A percentile compares a stretch with the other conserved stretches of the same genome.
These are phyloP conservation scores for Exophiala sp. DNA, from an alignment of 2,329 filamentous ascomycete species.

Conservation along the genomic window DNA sequence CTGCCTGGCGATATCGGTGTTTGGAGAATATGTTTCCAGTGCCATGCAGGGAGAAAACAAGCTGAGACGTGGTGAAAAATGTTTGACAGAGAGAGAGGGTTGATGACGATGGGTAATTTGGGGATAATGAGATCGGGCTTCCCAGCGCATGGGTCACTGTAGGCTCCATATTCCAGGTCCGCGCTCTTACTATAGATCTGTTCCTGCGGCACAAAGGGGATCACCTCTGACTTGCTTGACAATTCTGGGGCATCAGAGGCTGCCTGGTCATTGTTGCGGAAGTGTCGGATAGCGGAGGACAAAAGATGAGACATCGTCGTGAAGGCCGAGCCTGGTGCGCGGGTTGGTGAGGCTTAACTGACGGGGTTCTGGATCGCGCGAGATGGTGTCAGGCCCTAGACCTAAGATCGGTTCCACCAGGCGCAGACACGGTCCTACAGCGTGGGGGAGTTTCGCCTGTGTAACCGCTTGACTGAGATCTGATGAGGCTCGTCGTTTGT, in stretches of 20 bases:
- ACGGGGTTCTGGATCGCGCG: constrained; percentile 1
- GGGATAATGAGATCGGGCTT: constrained; percentile 6
- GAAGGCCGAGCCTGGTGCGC: not conserved
- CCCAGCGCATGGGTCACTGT: constrained; percentile 8
- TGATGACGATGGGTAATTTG: constrained; percentile 10
- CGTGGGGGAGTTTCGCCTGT: not conserved
- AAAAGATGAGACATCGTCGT: constrained; percentile 13
- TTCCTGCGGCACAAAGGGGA: constrained; percentile 23
- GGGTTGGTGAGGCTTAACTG: not conserved
- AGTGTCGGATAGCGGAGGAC: constrained; percentile 9
- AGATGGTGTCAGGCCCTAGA: not conserved
- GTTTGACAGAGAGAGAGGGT: not conserved
- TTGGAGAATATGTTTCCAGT: constrained; percentile 10
- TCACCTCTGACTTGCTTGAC: constrained; percentile 11
- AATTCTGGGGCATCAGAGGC: constrained; percentile 4
- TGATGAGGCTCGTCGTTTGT: not conserved
- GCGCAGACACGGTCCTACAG: not conserved
- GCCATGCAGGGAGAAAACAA: constrained; percentile 6
- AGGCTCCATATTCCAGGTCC: constrained; percentile 18
- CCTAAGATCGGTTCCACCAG: not conserved
- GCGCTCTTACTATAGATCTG: constrained; percentile 13
- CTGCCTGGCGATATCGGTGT: constrained; percentile 1
- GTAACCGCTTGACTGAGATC: constrained; percentile 1
- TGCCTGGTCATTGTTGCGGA: constrained; percentile 11
- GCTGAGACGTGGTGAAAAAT: constrained; percentile 6